Base-by-base conservation (phyloP, 2,329 filamentous ascomycete species). In the Ophiostoma perfectum region DNA sequence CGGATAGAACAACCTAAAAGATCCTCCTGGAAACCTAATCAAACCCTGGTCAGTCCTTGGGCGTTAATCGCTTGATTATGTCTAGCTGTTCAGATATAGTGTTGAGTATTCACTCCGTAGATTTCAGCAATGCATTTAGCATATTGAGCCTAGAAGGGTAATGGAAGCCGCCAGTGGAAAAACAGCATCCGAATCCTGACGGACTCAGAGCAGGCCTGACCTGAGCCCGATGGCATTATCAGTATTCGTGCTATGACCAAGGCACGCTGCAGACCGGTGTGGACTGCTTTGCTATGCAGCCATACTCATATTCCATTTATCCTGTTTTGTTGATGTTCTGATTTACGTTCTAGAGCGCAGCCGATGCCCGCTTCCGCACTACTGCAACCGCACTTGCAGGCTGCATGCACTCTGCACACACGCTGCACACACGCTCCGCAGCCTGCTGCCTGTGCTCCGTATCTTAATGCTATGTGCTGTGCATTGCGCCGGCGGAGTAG, bases 331-430 rank as follows among this genome's bases (percentile, higher is more conserved):
- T 27, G 27, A 27, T 2, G 27, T 27, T 16, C n/a, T 16, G 14
- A 47, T 62, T 14, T 3, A 42, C 16, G 39, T 63, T 63, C 60
- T 63, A 63, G 60, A 63, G 39, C 60, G 38, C 60, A 41, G 38
- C 60, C 60, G 39, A 52, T 18, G 38, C 55, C 55, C 39, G 60
- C 60, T 27, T 63, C 60, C 60, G 60, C 60, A 42, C 60, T 42
- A 42, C 38, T 63, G 38, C 39, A 62, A 39, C 36, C 38, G 58
- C 12, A n/a, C 47, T 27, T 27, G 27, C 27, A 27, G 27, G 27
- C 55, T 38, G 55, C 55, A 60, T 38, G 52, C 52, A 58, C 8
- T 11, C 18, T 14, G 52, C 52, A 18, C 36, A 12, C 58, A 62
- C 4, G 7, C 49, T 8, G 49, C n/a, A 55, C 6, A 45, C 8